Percentiles rank a stretch among this genome's conserved stretches.
Evolutionary conservation across 2,329 filamentous ascomycete genomes (phyloP).

Genomic region (Cladobotryum protrusum): DNA sequence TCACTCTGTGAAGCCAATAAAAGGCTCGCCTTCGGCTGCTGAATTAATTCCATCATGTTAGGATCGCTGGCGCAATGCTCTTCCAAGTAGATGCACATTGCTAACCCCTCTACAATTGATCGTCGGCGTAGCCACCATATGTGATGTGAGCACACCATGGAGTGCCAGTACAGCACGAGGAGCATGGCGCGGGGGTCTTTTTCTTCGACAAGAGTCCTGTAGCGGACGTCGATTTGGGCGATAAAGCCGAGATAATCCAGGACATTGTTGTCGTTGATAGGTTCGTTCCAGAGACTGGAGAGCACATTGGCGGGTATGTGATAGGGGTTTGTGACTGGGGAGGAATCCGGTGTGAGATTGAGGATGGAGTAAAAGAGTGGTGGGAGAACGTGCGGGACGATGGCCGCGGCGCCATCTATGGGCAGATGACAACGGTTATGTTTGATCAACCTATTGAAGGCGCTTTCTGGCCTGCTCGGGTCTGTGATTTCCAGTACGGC

Average conservation of each 20-base stretch:
- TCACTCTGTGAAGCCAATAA: background rate
- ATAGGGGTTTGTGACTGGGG: conserved; percentile 25
- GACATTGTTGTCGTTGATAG: conserved; percentile 33
- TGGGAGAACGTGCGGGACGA: conserved; percentile 23
- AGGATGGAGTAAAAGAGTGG: conserved; percentile 25
- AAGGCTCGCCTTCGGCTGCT: background rate
- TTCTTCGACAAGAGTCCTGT: conserved; percentile 35
- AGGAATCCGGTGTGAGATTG: conserved; percentile 15
- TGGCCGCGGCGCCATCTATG: conserved; percentile 10
- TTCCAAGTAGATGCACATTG: conserved; percentile 39
- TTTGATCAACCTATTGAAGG: conserved; percentile 32
- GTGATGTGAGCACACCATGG: conserved; percentile 35
- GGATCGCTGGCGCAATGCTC: conserved; percentile 10
- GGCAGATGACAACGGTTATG: conserved; percentile 4
- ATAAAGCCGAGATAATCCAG: conserved; percentile 43
- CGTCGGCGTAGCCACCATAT: conserved; percentile 45
- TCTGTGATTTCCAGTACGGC: conserved; percentile 47
- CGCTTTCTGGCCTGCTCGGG: conserved; percentile 39
- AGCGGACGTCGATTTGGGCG: conserved; percentile 37
- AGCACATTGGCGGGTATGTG: conserved; percentile 30
- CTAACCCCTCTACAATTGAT: conserved; percentile 41
- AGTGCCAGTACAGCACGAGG: conserved; percentile 52
- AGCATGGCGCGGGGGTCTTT: conserved; percentile 50
- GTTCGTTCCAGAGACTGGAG: conserved; percentile 29
- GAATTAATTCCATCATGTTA: conserved; percentile 1